Base-by-base conservation (phyloP, 805 yeast genomes). In the Pichia rugopelliculosa region DNA sequence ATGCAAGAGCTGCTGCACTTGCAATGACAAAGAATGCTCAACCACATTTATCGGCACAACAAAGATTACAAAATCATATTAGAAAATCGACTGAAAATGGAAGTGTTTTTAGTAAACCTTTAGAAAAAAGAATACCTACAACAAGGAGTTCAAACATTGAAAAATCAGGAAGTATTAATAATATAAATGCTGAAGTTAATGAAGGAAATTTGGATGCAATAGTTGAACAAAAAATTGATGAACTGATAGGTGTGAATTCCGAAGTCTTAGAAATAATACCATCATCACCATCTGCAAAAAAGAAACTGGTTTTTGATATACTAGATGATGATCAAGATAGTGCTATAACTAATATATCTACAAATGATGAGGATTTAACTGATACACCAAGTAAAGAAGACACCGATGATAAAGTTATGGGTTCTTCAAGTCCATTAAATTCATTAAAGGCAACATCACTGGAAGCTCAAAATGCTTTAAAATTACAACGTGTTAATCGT, bases 11-110 rank as follows among this genome's bases (percentile, higher is more conserved):
- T 12, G 59, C 59, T 15, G 53, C 61, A 10, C 53, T 56, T 15
- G 60, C 64, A 6, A 10, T 21, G 6, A 41, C 56, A 4, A 59
- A 46, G 36, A 55, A 52, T 24, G 24, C 49, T 9, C 15, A 39
- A 15, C 55, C 47, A 25, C 59, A 59, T 2, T 34, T 61, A 13
- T 58, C 65, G 9, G 71, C 71, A 0, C 65, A 64, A 36, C 69
- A 66, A 45, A 55, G 71, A 44, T 49, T 67, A 21, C 70, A 67
- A 40, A 64, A 59, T 46, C 69, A 65, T 43, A 67, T 67, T 20
- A 21, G 59, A 39, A 58, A 54, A 49, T 61, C 69, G 7, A 48
- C 62, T 4, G 59, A 59, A 39, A 60, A 49, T 44, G 71, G 71
- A 6, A 58, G 58, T 26, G 50, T 66, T 27, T 55, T 56, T 26